Evolutionary conservation across 176 grass and related monocot genomes (phyloP).

Genomic region (Paspalum vaginatum): DNA sequence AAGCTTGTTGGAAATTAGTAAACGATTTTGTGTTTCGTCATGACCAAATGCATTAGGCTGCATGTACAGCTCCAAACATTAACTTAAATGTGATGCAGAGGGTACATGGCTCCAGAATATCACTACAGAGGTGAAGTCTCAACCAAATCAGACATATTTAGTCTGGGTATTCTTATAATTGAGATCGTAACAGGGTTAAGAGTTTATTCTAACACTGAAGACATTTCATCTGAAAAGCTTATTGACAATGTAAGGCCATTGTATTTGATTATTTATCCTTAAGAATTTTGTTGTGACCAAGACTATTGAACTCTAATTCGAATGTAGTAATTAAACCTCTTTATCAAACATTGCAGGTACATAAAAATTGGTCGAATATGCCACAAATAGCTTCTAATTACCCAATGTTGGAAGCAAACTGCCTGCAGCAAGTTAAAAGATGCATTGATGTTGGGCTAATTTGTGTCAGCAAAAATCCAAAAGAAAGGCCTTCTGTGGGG

Average conservation of each 20-base stretch:
- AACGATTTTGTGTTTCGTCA: not conserved
- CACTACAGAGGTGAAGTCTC: conserved; percentile 15
- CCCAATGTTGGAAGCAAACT: conserved; percentile 18
- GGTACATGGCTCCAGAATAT: conserved; percentile 29
- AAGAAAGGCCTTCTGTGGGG: not conserved
- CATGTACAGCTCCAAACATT: not conserved
- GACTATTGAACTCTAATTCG: not conserved
- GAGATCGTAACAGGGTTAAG: conserved; percentile 18
- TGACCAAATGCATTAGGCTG: not conserved
- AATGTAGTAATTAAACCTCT: not conserved
- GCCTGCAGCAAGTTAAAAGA: conserved; percentile 29
- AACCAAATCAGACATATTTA: conserved; percentile 5
- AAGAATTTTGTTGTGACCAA: not conserved
- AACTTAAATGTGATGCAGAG: not conserved
- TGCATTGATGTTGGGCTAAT: conserved; percentile 24
- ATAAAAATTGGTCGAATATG: conserved; percentile 19
- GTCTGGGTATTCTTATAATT: conserved; percentile 13
- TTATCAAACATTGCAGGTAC: conserved; percentile 9
- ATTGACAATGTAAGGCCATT: conserved; percentile 11
- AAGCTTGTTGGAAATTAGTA: not conserved
- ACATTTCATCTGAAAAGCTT: not conserved
- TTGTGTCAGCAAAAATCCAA: conserved; percentile 10
- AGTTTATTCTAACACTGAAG: conserved; percentile 14
- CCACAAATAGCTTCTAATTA: conserved; percentile 32
- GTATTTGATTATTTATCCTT: not conserved